Evolutionary conservation across 208 protist genomes (phyloP).

Genomic region (Crithidia mellificae): DNA sequence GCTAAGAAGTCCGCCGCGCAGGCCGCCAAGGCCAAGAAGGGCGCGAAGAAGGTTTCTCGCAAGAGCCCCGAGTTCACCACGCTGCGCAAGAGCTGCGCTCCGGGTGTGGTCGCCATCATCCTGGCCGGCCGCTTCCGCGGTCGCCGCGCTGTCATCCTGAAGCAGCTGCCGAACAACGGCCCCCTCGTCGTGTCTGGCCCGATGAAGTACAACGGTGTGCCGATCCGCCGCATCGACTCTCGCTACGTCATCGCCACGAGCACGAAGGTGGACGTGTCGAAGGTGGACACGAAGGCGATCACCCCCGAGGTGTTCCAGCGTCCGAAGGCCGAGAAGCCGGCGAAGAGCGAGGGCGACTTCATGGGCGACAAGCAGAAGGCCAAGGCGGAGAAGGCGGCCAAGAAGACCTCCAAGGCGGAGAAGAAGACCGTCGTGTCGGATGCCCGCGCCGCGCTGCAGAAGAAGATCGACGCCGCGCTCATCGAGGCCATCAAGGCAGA

Average conservation of each 20-base stretch:
- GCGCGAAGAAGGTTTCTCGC: slow-evolving; percentile 65
- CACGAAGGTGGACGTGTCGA: slow-evolving; percentile 95
- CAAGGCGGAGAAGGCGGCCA: slow-evolving; percentile 71
- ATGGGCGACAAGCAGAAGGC: slow-evolving; percentile 87
- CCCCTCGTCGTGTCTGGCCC: slow-evolving; percentile 96
- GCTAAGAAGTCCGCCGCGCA: slow-evolving; percentile 74
- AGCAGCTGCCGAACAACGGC: slow-evolving; percentile 95
- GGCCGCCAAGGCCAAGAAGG: slow-evolving; percentile 29
- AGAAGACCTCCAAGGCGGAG: slow-evolving; percentile 70
- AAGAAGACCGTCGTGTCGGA: slow-evolving; percentile 75
- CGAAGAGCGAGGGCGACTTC: slow-evolving; percentile 86
- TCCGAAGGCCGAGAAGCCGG: slow-evolving; percentile 76
- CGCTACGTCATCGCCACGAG: slow-evolving; percentile 98
- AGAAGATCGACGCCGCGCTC: slow-evolving; percentile 77
- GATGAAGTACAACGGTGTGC: slow-evolving; percentile 98
- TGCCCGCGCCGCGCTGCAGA: slow-evolving; percentile 74
- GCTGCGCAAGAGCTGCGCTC: slow-evolving; percentile 61
- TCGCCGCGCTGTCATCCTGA: slow-evolving; percentile 98
- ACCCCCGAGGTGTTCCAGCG: slow-evolving; percentile 73
- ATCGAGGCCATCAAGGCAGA: slow-evolving; percentile 83
- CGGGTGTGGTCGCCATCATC: slow-evolving; percentile 77
- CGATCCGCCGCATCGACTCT: slow-evolving; percentile 97
- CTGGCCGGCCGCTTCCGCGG: slow-evolving; percentile 97
- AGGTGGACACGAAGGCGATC: slow-evolving; percentile 82
- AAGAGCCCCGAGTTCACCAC: slow-evolving; percentile 65